phyloP scores from a whole-genome alignment of 1,284 basidiomycete genomes.

The Naganishia sp. region DNA sequence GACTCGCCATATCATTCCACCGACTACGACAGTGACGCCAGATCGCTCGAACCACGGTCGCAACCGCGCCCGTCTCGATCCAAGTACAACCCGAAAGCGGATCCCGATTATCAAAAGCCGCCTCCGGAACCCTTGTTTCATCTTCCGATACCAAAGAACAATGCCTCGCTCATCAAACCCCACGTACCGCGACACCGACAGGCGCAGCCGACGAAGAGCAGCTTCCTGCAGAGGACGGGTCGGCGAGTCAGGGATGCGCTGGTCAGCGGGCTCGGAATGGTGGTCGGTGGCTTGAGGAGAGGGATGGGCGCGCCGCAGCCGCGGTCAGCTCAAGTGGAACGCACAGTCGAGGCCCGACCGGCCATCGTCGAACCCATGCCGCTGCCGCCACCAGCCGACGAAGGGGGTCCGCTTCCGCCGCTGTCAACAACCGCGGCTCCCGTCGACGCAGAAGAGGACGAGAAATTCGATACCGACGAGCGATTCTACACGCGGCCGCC shows the following conservation, averaged over 20 bases:
- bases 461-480: constrained; percentile 1
- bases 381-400: not conserved
- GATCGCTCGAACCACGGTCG: too few species aligned
- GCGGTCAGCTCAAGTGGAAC: not conserved
- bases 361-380: not conserved
- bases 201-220: constrained; percentile 1
- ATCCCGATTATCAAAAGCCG: not conserved
- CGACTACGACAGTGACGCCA: too few species aligned
- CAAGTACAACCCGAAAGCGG: constrained; percentile 2
- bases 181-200: not conserved
- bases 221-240: not conserved
- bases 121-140: not conserved
- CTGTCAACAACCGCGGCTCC: not conserved
- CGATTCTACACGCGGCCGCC: not conserved
- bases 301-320: not conserved
- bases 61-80: not conserved
- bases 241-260: not conserved
- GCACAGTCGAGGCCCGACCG: not conserved
- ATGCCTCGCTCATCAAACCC: not conserved
- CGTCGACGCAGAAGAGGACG: not conserved
- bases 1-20: too few species aligned
- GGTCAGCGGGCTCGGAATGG: not conserved
- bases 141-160: not conserved
- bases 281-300: not conserved
- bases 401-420: not conserved